A percentile compares a stretch with the other conserved stretches of the same genome.
phyloP scores from a whole-genome alignment of 768 basidiomycete genomes.

The Mycena capillaripes region DNA sequence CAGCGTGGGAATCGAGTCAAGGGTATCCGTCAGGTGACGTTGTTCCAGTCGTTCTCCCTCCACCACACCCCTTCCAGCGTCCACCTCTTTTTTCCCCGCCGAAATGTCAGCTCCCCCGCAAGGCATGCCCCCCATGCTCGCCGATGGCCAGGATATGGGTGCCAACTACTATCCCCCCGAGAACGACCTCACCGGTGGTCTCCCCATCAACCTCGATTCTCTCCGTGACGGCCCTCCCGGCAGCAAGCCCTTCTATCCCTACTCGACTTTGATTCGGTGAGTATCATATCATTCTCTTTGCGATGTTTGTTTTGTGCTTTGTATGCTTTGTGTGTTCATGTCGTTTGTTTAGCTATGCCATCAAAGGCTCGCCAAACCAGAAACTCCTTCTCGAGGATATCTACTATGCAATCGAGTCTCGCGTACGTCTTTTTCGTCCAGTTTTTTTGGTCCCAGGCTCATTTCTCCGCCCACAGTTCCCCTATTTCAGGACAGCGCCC shows the following conservation, averaged over 20 bases:
- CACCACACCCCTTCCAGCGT: conserved; percentile 52
- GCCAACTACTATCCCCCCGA: conserved; percentile 81
- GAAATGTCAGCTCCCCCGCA: conserved; percentile 68
- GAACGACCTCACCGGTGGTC: conserved; percentile 84
- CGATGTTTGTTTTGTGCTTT: conserved; percentile 25
- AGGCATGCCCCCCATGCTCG: conserved; percentile 76
- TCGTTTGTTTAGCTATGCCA: conserved; percentile 75
- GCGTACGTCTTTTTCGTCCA: conserved; percentile 62
- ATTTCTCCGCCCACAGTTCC: conserved; percentile 68
- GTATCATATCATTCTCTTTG: conserved; percentile 43
- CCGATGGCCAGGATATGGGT: conserved; percentile 68
- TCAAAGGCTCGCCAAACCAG: conserved; percentile 92
- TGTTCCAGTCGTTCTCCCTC: too few species aligned
- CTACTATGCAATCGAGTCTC: conserved; percentile 91
- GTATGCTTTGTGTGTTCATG: conserved; percentile 31
- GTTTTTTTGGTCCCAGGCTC: conserved; percentile 24
- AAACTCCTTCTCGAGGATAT: conserved; percentile 90
- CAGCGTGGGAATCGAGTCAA: neutral
- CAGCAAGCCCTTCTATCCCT: conserved; percentile 92
- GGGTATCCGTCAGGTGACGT: too few species aligned
- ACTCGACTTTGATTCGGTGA: conserved; percentile 91
- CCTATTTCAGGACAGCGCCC: conserved; percentile 89
- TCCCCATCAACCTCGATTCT: conserved; percentile 90
- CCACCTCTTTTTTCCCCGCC: conserved; percentile 46
- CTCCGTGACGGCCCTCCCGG: conserved; percentile 90